phyloP scores from a whole-genome alignment of 129 eudicot species.

The Helianthus tuberosus region DNA sequence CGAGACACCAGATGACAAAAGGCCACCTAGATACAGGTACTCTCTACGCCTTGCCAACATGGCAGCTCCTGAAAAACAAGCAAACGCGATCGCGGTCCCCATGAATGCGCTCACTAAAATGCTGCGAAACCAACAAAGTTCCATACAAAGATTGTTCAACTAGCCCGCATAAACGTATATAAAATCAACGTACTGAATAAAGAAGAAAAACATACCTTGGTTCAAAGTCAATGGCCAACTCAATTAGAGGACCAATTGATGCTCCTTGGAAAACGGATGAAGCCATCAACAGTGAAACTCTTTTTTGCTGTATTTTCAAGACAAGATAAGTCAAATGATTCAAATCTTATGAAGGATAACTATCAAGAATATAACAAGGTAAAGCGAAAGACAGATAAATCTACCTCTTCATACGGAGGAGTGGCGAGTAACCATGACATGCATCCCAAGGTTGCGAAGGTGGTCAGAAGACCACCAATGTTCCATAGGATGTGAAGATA shows the following conservation, averaged over 20 bases:
- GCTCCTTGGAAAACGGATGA: constrained; percentile 80
- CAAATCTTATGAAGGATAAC: neutral
- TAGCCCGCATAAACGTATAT: neutral
- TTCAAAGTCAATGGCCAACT: constrained; percentile 71
- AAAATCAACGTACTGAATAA: neutral
- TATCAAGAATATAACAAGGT: neutral
- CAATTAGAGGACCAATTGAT: constrained; percentile 81
- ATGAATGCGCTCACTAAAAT: constrained; percentile 81
- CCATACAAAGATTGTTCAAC: neutral
- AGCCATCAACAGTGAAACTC: constrained; percentile 78
- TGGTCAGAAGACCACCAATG: constrained; percentile 81
- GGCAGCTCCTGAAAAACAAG: constrained; percentile 93
- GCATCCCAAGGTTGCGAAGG: constrained; percentile 68
- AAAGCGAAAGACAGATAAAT: neutral
- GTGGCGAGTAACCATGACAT: constrained; percentile 71
- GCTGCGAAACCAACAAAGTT: constrained; percentile 35
- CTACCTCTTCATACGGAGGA: constrained; percentile 72
- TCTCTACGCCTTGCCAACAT: constrained; percentile 92
- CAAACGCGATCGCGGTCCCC: constrained; percentile 90
- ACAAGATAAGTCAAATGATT: neutral
- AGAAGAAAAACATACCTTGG: constrained; percentile 47
- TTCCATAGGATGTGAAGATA: constrained; percentile 90
- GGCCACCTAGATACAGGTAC: constrained; percentile 80
- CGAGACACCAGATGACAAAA: constrained; percentile 87
- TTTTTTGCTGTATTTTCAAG: constrained; percentile 57